Evolutionary conservation across 371 early-diverging fungal species (phyloP).

Genomic region (Rhizopus delemar): DNA sequence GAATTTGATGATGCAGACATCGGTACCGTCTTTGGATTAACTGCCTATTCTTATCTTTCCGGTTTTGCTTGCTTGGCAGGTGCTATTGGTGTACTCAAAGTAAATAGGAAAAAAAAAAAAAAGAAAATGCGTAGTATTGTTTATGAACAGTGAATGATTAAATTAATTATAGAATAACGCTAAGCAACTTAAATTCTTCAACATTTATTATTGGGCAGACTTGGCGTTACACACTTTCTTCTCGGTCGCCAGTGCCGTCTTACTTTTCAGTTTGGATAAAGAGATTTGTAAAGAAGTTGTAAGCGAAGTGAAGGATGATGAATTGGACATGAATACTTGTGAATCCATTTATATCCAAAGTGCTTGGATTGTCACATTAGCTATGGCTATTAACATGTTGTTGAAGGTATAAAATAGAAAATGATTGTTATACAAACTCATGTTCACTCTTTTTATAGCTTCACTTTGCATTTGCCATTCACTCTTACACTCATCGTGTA

Average conservation of each 20-base stretch:
- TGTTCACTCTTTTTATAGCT: slow-evolving; percentile 21
- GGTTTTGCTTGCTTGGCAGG: slow-evolving; percentile 43
- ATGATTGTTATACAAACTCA: not conserved
- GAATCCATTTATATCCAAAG: slow-evolving; percentile 32
- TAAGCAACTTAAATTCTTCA: slow-evolving; percentile 42
- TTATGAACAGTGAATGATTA: slow-evolving; percentile 2
- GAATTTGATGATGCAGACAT: slow-evolving; percentile 33
- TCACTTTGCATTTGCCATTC: slow-evolving; percentile 51
- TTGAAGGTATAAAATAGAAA: slow-evolving; percentile 28
- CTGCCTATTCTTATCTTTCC: slow-evolving; percentile 41
- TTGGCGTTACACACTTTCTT: slow-evolving; percentile 44
- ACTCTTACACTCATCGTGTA: slow-evolving; percentile 32
- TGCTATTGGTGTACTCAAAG: slow-evolving; percentile 46
- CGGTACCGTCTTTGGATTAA: slow-evolving; percentile 36
- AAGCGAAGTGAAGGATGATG: slow-evolving; percentile 30
- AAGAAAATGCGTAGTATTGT: not conserved
- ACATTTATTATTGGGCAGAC: slow-evolving; percentile 44
- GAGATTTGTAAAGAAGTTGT: slow-evolving; percentile 43
- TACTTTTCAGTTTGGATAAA: slow-evolving; percentile 36
- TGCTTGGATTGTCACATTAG: slow-evolving; percentile 37
- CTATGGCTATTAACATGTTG: slow-evolving; percentile 42
- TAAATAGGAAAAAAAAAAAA: slow-evolving; percentile 11
- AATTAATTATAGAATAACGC: slow-evolving; percentile 35
- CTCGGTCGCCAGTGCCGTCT: slow-evolving; percentile 36
- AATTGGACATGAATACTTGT: slow-evolving; percentile 44